Conservation (phyloP, 2,329 filamentous ascomycete species). For the Mycosphaerelloides madeirae region DNA sequence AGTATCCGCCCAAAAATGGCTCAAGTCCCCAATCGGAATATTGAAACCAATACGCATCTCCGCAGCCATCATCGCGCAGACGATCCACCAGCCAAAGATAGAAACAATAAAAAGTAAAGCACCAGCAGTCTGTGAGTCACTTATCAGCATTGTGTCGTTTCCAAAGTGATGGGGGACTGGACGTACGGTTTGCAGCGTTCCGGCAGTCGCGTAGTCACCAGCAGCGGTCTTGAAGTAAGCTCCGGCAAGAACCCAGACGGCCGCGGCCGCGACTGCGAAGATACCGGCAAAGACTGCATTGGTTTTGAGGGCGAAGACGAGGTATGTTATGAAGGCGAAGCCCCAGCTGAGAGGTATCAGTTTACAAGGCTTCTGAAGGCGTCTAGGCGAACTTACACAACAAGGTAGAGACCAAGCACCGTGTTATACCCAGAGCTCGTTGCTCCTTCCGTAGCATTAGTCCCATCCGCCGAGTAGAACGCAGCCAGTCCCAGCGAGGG, state of each 20-base stretch:
- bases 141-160: background rate
- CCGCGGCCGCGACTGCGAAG: slow-evolving; percentile 45
- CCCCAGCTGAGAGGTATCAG: slow-evolving; percentile 37
- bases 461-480: slow-evolving; percentile 39
- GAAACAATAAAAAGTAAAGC: slow-evolving; percentile 44
- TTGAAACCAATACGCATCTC: slow-evolving; percentile 49
- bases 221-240: slow-evolving; percentile 48
- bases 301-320: slow-evolving; percentile 49
- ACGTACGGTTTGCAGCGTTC: slow-evolving; percentile 44
- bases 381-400: slow-evolving; percentile 31
- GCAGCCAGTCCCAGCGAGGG: slow-evolving; percentile 46
- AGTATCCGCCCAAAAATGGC: slow-evolving; percentile 42
- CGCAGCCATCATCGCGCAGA: slow-evolving; percentile 50
- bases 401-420: slow-evolving; percentile 46
- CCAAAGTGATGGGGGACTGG: background rate
- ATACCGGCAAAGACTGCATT: slow-evolving; percentile 49
- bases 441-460: slow-evolving; percentile 41
- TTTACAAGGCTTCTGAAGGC: background rate
- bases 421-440: slow-evolving; percentile 46
- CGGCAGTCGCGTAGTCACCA: slow-evolving; percentile 41
- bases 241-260: slow-evolving; percentile 43
- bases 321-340: slow-evolving; percentile 50
- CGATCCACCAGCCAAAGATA: slow-evolving; percentile 50
- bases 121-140: slow-evolving; percentile 31
- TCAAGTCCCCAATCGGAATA: slow-evolving; percentile 50